Conservation (phyloP, 176 grass and related monocot species). For the Oryza longistaminata region DNA sequence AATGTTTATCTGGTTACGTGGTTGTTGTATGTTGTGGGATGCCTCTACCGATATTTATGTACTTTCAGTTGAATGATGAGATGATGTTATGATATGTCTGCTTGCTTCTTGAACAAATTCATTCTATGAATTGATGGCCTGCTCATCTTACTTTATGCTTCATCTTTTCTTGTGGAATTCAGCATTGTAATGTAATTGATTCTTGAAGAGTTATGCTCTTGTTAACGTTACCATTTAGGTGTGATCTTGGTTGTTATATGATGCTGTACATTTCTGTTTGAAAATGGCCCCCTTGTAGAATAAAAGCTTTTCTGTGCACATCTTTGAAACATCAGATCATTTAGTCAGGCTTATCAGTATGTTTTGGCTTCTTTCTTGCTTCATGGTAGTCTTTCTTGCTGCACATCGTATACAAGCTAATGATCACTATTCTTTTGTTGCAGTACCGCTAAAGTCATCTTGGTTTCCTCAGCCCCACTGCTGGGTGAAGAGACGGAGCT, state of each 20-base stretch:
- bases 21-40: background rate
- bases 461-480: background rate
- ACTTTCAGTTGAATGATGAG: background rate
- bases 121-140: background rate
- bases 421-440: background rate
- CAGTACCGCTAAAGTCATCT: constrained; percentile 52
- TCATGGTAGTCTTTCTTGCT: background rate
- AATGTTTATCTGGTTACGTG: background rate
- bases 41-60: background rate
- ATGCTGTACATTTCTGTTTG: background rate
- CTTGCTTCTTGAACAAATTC: background rate
- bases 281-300: background rate
- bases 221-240: background rate
- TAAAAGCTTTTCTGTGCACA: background rate
- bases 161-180: background rate
- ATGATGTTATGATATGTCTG: background rate
- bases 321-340: too few relatives aligned
- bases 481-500: background rate
- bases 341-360: background rate
- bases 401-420: background rate
- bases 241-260: too few relatives aligned
- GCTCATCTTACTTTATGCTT: background rate
- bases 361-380: background rate
- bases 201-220: too few relatives aligned
- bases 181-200: background rate